Base-by-base conservation (phyloP, 805 yeast genomes). In the Deakozyma indianensis region DNA sequence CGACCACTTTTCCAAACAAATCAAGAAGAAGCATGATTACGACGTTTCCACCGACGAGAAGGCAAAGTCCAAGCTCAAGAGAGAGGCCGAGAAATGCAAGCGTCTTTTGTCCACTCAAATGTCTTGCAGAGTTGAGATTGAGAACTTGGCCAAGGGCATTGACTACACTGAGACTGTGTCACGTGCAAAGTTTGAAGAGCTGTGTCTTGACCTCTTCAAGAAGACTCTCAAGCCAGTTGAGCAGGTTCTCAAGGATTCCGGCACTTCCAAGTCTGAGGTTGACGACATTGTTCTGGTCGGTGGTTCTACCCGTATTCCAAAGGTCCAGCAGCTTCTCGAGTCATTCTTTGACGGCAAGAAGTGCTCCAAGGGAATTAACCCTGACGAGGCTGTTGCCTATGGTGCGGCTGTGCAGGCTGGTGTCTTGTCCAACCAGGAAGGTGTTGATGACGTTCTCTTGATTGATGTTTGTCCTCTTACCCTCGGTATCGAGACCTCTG, bases 341-440 rank as follows among this genome's bases (percentile, higher is more conserved):
- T 75, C 81, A 53, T 87, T 69, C 77, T 90, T 90, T 64, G 79
- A 82, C 61, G 95, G 95, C 59, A 90, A 92, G 76, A 87, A 87
- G 70, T 90, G 94, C 54, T 85, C 95, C 56, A 90, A 88, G 77
- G 90, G 95, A 60, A 90, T 90, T 62, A 90, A 90, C 74, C 97
- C 98, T 52, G 98, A 90, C 71, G 98, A 90, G 75, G 98, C 98
- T 65, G 97, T 90, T 61, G 98, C 97, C 41, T 90, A 80, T 60
- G 98, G 98, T 77, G 97, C 97, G 50, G 96, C 98, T 52, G 96
- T 90, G 52, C 98, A 90, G 74, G 97, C 95, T 48, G 97, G 97
- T 73, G 94, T 90, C 56, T 73, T 90, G 54, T 79, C 94, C 47
- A 97, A 97, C 67, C 96, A 88, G 69, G 87, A 82, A 59, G 92